phyloP scores from a whole-genome alignment of 2,329 filamentous ascomycete species.

The Blastomyces parvus region DNA sequence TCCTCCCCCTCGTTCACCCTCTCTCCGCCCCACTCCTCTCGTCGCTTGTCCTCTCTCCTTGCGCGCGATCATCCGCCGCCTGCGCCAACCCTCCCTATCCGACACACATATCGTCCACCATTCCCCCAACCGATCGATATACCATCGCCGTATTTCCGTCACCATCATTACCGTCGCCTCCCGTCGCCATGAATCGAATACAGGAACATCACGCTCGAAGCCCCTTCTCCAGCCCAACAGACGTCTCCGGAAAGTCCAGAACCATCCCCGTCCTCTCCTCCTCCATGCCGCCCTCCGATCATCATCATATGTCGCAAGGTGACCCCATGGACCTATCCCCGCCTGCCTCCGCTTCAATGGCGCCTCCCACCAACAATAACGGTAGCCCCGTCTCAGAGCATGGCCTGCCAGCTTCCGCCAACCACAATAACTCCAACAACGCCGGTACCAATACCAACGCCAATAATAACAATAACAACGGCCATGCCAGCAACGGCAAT shows the following conservation, averaged over 20 bases:
- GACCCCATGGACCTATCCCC: conserved; percentile 50
- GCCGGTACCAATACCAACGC: conserved; percentile 10
- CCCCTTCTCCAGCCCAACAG: conserved; percentile 34
- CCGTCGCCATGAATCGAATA: conserved; percentile 32
- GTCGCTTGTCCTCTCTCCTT: neutral
- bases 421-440: conserved; percentile 21
- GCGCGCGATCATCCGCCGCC: neutral
- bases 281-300: conserved; percentile 35
- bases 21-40: conserved; percentile 1
- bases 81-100: neutral
- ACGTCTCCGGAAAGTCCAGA: conserved; percentile 39
- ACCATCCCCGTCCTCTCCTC: conserved; percentile 45
- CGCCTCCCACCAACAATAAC: conserved; percentile 37
- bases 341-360: conserved; percentile 38
- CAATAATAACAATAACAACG: conserved; percentile 22
- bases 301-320: conserved; percentile 35
- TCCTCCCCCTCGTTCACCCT: neutral
- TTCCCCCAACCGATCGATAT: no score
- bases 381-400: conserved; percentile 41
- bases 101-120: no score
- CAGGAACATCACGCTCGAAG: conserved; percentile 36
- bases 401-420: conserved; percentile 18
- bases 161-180: conserved; percentile 2
- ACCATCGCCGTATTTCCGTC: neutral
- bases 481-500: conserved; percentile 24